phyloP scores from a whole-genome alignment of 345 rosid species.

The Anastatica hierochuntica region DNA sequence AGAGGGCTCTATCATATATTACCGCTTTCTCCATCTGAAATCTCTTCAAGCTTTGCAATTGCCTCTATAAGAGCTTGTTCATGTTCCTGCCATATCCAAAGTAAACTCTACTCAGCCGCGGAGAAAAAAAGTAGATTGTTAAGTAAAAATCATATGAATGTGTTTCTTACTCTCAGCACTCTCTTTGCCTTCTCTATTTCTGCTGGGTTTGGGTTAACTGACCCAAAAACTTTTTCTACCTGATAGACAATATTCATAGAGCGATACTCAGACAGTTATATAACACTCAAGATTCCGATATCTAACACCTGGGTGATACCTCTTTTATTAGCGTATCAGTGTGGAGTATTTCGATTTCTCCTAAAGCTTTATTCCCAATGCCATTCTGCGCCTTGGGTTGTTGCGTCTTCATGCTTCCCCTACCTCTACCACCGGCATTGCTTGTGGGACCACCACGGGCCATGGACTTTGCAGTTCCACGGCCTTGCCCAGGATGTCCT shows the following conservation, averaged over 20 bases:
- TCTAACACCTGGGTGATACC: constrained; percentile 34
- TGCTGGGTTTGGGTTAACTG: constrained; percentile 51
- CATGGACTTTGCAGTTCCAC: constrained; percentile 57
- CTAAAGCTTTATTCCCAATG: constrained; percentile 60
- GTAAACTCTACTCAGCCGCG: neutral
- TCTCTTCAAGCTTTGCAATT: constrained; percentile 83
- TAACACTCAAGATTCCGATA: neutral
- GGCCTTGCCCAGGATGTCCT: constrained; percentile 71
- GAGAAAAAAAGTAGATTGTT: neutral
- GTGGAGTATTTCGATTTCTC: constrained; percentile 82
- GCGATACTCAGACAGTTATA: neutral
- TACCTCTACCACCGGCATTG: constrained; percentile 71
- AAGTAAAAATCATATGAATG: neutral
- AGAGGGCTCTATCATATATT: constrained; percentile 26
- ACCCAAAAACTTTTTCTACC: constrained; percentile 82
- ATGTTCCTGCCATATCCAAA: constrained; percentile 51
- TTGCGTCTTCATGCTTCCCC: constrained; percentile 58
- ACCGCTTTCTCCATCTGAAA: constrained; percentile 98
- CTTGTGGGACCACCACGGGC: constrained; percentile 54
- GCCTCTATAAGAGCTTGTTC: constrained; percentile 86
- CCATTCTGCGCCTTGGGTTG: constrained; percentile 64
- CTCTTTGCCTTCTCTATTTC: constrained; percentile 85
- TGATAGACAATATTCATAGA: constrained; percentile 21
- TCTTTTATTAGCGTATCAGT: constrained; percentile 82
- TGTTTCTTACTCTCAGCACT: constrained; percentile 54